Base-by-base conservation (phyloP, 257 asterid species). In the Ophiorrhiza pumila region DNA sequence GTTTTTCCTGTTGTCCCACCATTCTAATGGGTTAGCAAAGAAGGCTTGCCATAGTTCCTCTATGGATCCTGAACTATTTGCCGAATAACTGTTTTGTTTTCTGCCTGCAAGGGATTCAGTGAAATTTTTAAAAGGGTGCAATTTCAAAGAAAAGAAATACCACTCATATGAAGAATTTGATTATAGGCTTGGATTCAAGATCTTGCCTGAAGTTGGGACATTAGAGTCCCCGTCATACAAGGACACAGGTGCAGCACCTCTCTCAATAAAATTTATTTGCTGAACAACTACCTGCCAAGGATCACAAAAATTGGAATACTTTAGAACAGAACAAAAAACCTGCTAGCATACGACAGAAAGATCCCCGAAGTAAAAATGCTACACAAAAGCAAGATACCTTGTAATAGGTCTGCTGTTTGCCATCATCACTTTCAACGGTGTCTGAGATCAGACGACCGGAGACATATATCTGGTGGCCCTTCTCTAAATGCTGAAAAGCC, bases 1-100 rank as follows among this genome's bases (percentile, higher is more conserved):
- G 89, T 87, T 93, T 77, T 85, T 94, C 85, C 97, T 84, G 80
- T 94, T 91, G 82, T 94, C 98, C 98, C 98, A 94, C 98, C 98
- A 94, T 77, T 94, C 98, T 65, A 68, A 29, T 29, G 98, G 97
- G 84, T 87, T 90, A 68, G 90, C 97, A 84, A 94, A 94, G 85
- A 85, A 94, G 56, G 98, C 98, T 79, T 94, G 98, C 97, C 98
- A 94, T 67, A 94, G 88, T 85, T 90, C 91, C 81, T 91, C 98
- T 0, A 72, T 74, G n/a, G 96, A 74, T 71, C 90, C 96, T 61
- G 92, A 83, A 62, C 85, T 80, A 79, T 83, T 91, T 64, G 87
- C 60, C n/a, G 88, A 65, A 47, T 64, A 47, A 62, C 73, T 68
- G 63, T 64, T 82, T 79, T 84, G 92, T 80, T 77, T 89, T 75